These are phyloP conservation scores for Salvia splendens DNA, from an alignment of 257 asterid species.

Conservation along the genomic window DNA sequence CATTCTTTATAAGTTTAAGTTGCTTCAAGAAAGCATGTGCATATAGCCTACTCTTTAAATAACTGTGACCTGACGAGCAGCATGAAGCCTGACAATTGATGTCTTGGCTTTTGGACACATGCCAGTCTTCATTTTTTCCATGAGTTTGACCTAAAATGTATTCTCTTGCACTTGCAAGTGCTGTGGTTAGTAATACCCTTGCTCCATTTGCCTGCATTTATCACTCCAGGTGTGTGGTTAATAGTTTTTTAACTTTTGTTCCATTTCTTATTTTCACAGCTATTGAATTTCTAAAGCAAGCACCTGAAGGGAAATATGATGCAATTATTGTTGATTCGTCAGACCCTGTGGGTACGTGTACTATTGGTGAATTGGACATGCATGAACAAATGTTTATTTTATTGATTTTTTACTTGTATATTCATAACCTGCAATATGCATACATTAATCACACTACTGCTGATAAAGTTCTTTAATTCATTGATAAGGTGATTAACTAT, in stretches of 20 bases:
- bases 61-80: background rate
- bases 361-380: background rate
- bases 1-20: background rate
- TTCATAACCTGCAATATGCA: background rate
- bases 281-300: slow-evolving; percentile 61
- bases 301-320: slow-evolving; percentile 84
- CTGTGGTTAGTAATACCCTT: background rate
- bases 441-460: background rate
- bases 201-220: slow-evolving; percentile 10
- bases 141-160: background rate
- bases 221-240: background rate
- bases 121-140: background rate
- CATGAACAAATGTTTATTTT: background rate
- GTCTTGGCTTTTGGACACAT: background rate
- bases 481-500: slow-evolving; percentile 2
- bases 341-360: slow-evolving; percentile 87
- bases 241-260: background rate
- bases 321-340: slow-evolving; percentile 95
- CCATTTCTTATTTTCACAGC: slow-evolving; percentile 52
- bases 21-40: slow-evolving; percentile 8
- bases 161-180: slow-evolving; percentile 4
- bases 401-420: background rate
- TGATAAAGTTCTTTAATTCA: background rate
- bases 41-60: background rate
- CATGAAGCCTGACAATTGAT: background rate